Evolutionary conservation across 2,329 filamentous ascomycete genomes (phyloP).

Genomic region (Penicillium sp.): DNA sequence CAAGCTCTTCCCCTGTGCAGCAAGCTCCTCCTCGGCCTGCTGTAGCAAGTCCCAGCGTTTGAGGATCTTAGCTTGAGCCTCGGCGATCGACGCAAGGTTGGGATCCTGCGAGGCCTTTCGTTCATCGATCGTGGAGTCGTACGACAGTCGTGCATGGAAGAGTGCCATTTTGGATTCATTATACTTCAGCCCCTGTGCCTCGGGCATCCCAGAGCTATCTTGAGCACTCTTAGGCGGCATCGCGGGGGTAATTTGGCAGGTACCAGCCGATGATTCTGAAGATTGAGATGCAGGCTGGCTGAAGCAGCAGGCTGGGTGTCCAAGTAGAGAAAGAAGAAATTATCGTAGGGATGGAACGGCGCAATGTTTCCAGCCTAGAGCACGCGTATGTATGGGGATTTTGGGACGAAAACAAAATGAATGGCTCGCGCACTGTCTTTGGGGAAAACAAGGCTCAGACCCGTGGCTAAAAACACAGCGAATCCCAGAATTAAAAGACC

Average conservation of each 20-base stretch:
- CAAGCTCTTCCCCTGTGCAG: constrained; percentile 31
- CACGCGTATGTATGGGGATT: not conserved
- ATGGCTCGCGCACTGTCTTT: not conserved
- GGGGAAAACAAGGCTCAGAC: not conserved
- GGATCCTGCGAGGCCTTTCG: constrained; percentile 32
- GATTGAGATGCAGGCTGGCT: not conserved
- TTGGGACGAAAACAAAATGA: not conserved
- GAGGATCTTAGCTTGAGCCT: constrained; percentile 34
- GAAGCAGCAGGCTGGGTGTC: not conserved
- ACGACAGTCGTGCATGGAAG: constrained; percentile 37
- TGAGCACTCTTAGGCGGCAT: constrained; percentile 28
- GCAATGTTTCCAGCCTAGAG: not conserved
- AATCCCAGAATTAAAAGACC: constrained; percentile 6
- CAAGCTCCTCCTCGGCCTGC: constrained; percentile 33
- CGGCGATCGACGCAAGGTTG: constrained; percentile 34
- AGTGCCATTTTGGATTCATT: constrained; percentile 40
- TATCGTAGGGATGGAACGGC: not conserved
- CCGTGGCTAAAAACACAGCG: not conserved
- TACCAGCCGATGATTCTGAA: not conserved
- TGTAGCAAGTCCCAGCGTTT: constrained; percentile 38
- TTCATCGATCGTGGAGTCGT: constrained; percentile 35
- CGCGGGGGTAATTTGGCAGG: not conserved
- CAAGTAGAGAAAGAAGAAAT: not conserved
- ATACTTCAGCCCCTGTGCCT: constrained; percentile 35
- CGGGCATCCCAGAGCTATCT: constrained; percentile 26